Conservation (phyloP, 345 rosid species). For the Citrus medica region DNA sequence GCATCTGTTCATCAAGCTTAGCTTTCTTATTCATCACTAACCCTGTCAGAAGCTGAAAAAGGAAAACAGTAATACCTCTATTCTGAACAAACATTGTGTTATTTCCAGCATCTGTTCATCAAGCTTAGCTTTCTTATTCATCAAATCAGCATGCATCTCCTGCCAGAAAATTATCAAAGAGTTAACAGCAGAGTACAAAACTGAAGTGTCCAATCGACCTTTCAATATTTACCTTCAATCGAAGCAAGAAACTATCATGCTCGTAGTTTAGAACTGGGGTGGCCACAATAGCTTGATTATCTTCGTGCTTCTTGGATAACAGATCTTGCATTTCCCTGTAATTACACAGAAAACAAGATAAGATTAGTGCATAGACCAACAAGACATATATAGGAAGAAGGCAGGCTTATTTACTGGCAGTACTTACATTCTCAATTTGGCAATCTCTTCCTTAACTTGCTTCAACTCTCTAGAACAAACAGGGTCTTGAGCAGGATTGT, state of each 20-base stretch:
- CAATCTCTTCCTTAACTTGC: constrained; percentile 46
- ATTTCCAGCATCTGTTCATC: constrained; percentile 57
- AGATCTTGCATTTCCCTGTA: constrained; percentile 43
- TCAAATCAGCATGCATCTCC: constrained; percentile 55
- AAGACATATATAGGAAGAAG: neutral
- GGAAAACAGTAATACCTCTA: constrained; percentile 43
- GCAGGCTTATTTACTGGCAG: neutral
- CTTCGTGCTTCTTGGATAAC: constrained; percentile 46
- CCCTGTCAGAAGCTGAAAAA: neutral
- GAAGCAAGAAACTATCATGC: constrained; percentile 31
- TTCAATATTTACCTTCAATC: constrained; percentile 45
- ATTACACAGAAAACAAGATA: neutral
- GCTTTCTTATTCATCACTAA: constrained; percentile 50
- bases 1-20: constrained; percentile 54
- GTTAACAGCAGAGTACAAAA: neutral
- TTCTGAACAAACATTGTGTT: constrained; percentile 36
- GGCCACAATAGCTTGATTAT: constrained; percentile 28
- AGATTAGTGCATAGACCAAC: neutral
- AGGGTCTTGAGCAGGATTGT: constrained; percentile 79
- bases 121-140: constrained; percentile 50
- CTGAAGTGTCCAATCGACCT: neutral
- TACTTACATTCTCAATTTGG: constrained; percentile 44
- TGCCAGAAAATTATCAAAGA: constrained; percentile 19
- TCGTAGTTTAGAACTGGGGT: constrained; percentile 46
- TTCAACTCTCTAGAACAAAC: constrained; percentile 63